Evolutionary conservation across 2,329 filamentous ascomycete genomes (phyloP).

Genomic region (Dichotomopilus funicola): DNA sequence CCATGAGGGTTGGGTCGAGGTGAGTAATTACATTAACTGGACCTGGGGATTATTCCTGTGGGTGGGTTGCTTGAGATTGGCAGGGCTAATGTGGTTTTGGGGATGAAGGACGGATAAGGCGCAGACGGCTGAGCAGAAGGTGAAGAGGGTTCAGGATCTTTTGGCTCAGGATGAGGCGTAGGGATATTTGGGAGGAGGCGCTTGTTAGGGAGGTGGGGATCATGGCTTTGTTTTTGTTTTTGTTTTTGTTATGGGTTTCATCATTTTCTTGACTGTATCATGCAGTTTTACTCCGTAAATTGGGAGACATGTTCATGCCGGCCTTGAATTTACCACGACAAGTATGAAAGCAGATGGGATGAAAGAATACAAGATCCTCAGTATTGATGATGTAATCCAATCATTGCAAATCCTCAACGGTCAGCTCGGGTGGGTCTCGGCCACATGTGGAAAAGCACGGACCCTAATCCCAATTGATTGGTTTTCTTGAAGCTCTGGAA

Average conservation of each 20-base stretch:
- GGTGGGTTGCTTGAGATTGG: background rate
- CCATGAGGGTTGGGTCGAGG: conserved; percentile 79
- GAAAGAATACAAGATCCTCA: too few relatives aligned
- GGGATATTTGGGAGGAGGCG: too few relatives aligned
- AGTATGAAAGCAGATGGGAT: too few relatives aligned
- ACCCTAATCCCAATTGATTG: conserved; percentile 2
- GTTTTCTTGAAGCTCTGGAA: background rate
- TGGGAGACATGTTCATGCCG: too few relatives aligned
- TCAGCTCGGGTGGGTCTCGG: background rate
- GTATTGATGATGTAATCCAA: background rate
- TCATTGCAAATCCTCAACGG: background rate
- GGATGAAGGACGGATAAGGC: conserved; percentile 71
- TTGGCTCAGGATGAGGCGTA: conserved; percentile 29
- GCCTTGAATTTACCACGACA: too few relatives aligned
- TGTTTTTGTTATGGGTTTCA: background rate
- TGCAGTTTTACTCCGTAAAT: too few relatives aligned
- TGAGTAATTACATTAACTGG: conserved; percentile 30
- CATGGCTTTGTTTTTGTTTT: background rate
- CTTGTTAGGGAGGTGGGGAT: too few relatives aligned
- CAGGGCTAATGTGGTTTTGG: background rate
- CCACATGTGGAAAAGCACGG: background rate
- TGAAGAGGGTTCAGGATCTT: conserved; percentile 53
- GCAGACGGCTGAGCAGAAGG: conserved; percentile 76
- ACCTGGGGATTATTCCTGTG: background rate
- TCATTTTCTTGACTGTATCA: too few relatives aligned